A percentile compares a stretch with the other conserved stretches of the same genome.
phyloP scores from a whole-genome alignment of 2,329 filamentous ascomycete genomes.

The Trichoderma sp. region DNA sequence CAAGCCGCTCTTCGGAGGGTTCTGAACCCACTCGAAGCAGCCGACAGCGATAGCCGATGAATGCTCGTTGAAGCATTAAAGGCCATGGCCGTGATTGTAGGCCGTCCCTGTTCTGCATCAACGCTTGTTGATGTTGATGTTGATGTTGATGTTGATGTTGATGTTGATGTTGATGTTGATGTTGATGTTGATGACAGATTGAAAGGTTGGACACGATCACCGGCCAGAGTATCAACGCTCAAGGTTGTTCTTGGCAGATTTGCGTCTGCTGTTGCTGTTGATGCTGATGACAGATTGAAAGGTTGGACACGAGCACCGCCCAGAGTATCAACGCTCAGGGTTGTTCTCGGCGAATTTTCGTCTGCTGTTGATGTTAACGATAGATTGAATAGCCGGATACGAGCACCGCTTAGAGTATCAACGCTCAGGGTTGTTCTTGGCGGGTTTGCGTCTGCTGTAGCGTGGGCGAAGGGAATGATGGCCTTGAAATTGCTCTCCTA shows the following conservation, averaged over 20 bases:
- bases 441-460: not conserved
- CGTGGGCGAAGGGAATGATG: not conserved
- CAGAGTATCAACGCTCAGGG: too few species aligned
- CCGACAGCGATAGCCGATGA: not conserved
- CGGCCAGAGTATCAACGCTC: too few species aligned
- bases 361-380: not conserved
- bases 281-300: not conserved
- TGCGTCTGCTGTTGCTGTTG: too few species aligned
- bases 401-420: not conserved
- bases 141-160: not conserved
- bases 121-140: not conserved
- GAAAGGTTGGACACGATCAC: not conserved
- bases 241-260: too few species aligned
- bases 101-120: not conserved
- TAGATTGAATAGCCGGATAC: not conserved
- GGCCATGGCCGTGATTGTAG: not conserved
- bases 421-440: not conserved
- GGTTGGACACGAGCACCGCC: not conserved
- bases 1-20: constrained; percentile 24
- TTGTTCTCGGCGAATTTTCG: too few species aligned
- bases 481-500: not conserved
- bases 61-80: not conserved
- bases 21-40: constrained; percentile 25
- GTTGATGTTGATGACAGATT: not conserved
- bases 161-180: not conserved